Conservation (phyloP, 495 filamentous ascomycete genomes). For the Aspergillus homomorphus region DNA sequence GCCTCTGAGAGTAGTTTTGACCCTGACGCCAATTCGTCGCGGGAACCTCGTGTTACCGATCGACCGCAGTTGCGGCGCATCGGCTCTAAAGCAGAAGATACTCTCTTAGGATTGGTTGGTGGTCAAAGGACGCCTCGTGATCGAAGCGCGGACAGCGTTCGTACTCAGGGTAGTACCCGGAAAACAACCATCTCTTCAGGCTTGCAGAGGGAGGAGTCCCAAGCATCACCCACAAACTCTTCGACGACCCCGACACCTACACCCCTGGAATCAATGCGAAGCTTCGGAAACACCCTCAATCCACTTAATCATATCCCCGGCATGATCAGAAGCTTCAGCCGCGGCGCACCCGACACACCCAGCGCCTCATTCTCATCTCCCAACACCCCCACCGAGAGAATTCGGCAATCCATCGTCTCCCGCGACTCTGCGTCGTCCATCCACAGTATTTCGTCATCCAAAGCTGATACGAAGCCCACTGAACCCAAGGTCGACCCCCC, state of each 20-base stretch:
- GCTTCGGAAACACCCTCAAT: constrained; percentile 76
- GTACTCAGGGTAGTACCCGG: constrained; percentile 49
- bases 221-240: constrained; percentile 21
- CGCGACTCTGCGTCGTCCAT: constrained; percentile 19
- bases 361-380: constrained; percentile 23
- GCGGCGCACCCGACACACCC: constrained; percentile 43
- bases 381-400: constrained; percentile 27
- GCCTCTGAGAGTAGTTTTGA: constrained; percentile 52
- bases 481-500: constrained; percentile 62
- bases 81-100: constrained; percentile 49
- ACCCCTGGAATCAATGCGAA: constrained; percentile 79
- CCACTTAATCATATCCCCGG: constrained; percentile 74
- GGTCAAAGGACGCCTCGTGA: constrained; percentile 63
- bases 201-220: constrained; percentile 27
- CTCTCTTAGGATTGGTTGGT: constrained; percentile 59
- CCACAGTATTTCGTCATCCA: constrained; percentile 11
- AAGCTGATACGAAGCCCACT: neutral
- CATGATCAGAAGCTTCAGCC: constrained; percentile 75
- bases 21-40: constrained; percentile 44
- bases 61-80: constrained; percentile 30
- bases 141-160: constrained; percentile 71
- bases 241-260: constrained; percentile 35
- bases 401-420: constrained; percentile 27
- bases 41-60: constrained; percentile 41
- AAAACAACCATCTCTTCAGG: constrained; percentile 23